Percentiles rank a stretch among this genome's conserved stretches.
Conservation (phyloP, 768 basidiomycete species). For the Candolleomyces efflorescens region DNA sequence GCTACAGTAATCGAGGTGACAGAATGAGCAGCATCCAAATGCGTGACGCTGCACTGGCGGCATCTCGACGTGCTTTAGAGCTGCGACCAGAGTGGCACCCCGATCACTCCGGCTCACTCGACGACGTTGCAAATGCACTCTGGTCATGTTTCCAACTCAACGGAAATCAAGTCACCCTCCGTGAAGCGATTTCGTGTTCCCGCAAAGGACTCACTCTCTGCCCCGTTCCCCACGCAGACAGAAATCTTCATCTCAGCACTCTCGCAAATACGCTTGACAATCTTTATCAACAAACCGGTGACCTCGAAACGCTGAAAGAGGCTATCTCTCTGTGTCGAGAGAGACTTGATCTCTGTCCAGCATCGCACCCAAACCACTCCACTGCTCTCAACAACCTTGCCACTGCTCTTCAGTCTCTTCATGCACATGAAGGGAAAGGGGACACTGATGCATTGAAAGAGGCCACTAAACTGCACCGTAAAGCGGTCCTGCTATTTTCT, state of each 20-base stretch:
- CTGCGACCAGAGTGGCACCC: neutral
- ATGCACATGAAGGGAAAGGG: neutral
- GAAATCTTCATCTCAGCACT: too few relatives aligned
- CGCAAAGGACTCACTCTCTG: too few relatives aligned
- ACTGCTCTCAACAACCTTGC: conserved; percentile 7
- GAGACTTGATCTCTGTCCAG: conserved; percentile 9
- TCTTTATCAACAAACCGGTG: neutral
- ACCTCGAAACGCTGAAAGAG: conserved; percentile 8
- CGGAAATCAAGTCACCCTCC: neutral
- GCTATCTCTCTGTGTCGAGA: conserved; percentile 5
- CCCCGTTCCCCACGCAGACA: neutral
- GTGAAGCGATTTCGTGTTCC: neutral
- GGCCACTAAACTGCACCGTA: neutral
- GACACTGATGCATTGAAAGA: conserved; percentile 1
- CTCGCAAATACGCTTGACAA: neutral
- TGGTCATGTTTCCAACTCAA: too few relatives aligned
- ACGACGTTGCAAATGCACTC: neutral
- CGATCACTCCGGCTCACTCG: neutral
- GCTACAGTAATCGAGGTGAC: too few relatives aligned
- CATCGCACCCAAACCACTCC: conserved; percentile 5
- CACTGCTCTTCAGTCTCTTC: too few relatives aligned
- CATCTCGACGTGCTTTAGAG: neutral
- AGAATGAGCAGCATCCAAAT: too few relatives aligned
- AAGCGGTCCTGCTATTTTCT: neutral
- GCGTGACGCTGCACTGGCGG: too few relatives aligned